Base-by-base conservation (phyloP, 2,329 filamentous ascomycete species). In the Phyllosticta capitalensis region DNA sequence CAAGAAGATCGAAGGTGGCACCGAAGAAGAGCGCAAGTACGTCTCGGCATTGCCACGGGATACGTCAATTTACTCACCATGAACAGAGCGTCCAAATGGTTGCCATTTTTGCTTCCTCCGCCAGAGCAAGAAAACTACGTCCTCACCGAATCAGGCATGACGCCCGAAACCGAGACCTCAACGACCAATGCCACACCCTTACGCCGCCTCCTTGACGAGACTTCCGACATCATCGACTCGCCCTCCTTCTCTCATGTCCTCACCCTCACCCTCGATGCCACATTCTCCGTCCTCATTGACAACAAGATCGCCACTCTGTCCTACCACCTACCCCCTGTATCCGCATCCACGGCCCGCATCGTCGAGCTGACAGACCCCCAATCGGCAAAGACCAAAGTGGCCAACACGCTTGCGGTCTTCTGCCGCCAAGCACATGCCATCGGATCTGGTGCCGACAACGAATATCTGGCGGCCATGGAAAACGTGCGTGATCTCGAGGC, bases 221-320 rank as follows among this genome's bases (percentile, higher is more conserved):
- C 94, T 1, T 89, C 92, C 48, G 94, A 99, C 71, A 82, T 99
- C 22, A 87, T 97, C 69, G 94, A 99, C 69, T 96, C 94, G 1
- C 94, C 94, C 0, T 83, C 89, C 38, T 97, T 97, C 74, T 83
- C 86, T 0, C 87, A 91, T 67, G 91, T 99, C 38, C 81, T 96
- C 52, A 90, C 88, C 1, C 84, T 89, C 61, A 82, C 96, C 59
- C 87, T 97, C 61, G 92, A 97, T 71, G 83, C 90, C 52, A 88
- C 87, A 58, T 99, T 96, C 75, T 88, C 88, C 2, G 83, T 87
- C 22, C 81, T 99, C 17, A 82, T 96, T 24, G 89, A 96, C 68
- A 81, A 83, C 67, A 94, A 94, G 73, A 83, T 96, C 58, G 86
- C 89, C 5, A 79, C 82, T 3, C 85, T 89, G 64, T 87, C 89